A percentile compares a stretch with the other conserved stretches of the same genome.
Conservation (phyloP, 208 protist species). For the Acanthamoeba quina region DNA sequence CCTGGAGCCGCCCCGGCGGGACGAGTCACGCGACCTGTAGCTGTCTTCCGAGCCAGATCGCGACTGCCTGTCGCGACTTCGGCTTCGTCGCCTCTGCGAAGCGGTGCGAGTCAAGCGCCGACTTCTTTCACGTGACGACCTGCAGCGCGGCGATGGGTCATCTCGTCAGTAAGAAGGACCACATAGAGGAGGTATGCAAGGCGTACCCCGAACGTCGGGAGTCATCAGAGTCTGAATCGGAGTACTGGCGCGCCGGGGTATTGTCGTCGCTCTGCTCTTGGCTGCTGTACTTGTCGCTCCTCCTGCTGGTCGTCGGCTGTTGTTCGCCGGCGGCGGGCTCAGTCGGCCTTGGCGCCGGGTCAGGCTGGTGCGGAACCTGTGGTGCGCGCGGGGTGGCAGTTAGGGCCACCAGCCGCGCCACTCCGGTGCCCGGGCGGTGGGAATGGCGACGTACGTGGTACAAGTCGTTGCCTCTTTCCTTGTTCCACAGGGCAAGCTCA, state of each 20-base stretch:
- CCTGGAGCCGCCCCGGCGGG: neutral
- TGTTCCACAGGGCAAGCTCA: conserved; percentile 28
- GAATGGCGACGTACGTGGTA: neutral
- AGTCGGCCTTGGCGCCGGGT: too few species aligned
- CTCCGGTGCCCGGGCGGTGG: too few species aligned
- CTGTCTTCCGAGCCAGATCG: neutral
- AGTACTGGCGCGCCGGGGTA: neutral
- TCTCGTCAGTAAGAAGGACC: too few species aligned
- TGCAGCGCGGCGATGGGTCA: too few species aligned
- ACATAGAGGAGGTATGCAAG: neutral
- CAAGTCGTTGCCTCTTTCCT: conserved; percentile 17
- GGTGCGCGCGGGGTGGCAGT: neutral
- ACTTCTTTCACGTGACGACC: neutral
- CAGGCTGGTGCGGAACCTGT: too few species aligned
- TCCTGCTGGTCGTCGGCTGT: too few species aligned
- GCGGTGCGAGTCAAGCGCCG: neutral
- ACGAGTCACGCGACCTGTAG: neutral
- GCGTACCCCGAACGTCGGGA: neutral
- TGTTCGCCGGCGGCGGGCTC: too few species aligned
- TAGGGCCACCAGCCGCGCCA: neutral
- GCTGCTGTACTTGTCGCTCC: too few species aligned
- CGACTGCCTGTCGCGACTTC: neutral
- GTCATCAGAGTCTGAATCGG: neutral
- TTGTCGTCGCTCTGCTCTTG: neutral
- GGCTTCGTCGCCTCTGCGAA: neutral